Base-by-base conservation (phyloP, 2,329 filamentous ascomycete species). In the Verticillium tricorpus region DNA sequence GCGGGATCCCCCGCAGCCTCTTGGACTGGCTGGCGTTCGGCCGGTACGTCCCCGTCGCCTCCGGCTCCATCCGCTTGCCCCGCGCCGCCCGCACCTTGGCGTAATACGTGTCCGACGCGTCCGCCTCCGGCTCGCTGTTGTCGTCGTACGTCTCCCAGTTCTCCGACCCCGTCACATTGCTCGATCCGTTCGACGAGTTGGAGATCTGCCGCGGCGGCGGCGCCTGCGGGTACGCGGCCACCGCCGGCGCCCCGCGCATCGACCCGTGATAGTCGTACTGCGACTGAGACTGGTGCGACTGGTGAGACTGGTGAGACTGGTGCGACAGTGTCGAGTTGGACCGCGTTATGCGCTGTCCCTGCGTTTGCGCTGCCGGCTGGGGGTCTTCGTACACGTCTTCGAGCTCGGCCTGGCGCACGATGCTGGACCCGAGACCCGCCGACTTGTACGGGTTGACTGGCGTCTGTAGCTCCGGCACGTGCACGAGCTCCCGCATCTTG, bases 111-210 rank as follows among this genome's bases (percentile, higher is more conserved):
- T 95, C 91, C 4, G 88, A 88, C 0, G 85, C 85, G 72, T 97
- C 93, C 28, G 83, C 82, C 69, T 92, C 90, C 0, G 89, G 86
- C 69, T 92, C 89, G 64, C 89, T 92, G 67, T 84, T 87, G 73
- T 96, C 92, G 68, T 95, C 93, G 69, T 95, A 98, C 11, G 93
- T 97, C 76, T 98, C 94, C 94, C 94, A 98, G 74, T 98, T 98
- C 76, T 98, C 94, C 3, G 92, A 96, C 1, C 91, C 92, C 5
- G 91, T 92, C 31, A 90, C 82, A 25, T 82, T 83, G 1, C 90
- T 92, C n/a, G 91, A 93, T 0, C 88, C 86, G 66, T 87, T 87
- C 50, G 91, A 93, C 1, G 89, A 89, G 67, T 86, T 86, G 7
- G 89, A 92, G 17, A 89, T 88, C 68, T 94, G 91, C 57, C 92